Conservation (phyloP, 1,284 basidiomycete genomes). For the Neolentinus lepideus region DNA sequence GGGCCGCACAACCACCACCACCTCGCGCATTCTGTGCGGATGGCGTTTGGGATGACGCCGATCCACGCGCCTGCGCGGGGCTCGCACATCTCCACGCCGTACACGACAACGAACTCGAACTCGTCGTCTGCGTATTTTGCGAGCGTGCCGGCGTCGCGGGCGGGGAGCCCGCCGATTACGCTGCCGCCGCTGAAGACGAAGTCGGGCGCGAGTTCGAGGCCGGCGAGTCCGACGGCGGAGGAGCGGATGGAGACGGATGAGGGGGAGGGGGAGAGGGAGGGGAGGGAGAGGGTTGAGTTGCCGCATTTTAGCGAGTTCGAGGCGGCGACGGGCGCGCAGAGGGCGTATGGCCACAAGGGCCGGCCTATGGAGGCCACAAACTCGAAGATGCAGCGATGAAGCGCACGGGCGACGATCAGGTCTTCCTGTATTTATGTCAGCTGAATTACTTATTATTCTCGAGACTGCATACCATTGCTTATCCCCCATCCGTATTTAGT, state of each 20-base stretch:
- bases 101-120: constrained; percentile 4
- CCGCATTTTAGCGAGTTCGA: constrained; percentile 59
- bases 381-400: too few species aligned
- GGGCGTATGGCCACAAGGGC: neutral
- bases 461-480: neutral
- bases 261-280: constrained; percentile 13
- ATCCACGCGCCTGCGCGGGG: constrained; percentile 40
- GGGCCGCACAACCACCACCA: constrained; percentile 41
- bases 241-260: constrained; percentile 11
- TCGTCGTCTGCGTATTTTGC: constrained; percentile 13
- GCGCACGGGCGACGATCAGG: too few species aligned
- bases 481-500: neutral
- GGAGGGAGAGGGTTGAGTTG: constrained; percentile 31
- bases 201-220: constrained; percentile 20
- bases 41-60: constrained; percentile 87
- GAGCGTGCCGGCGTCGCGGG: constrained; percentile 47
- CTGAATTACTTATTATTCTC: neutral
- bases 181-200: constrained; percentile 55
- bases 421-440: neutral
- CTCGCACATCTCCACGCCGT: constrained; percentile 17
- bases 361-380: neutral
- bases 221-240: constrained; percentile 11
- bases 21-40: constrained; percentile 72
- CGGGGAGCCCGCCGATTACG: constrained; percentile 61
- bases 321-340: constrained; percentile 32